Evolutionary conservation across 345 rosid species (phyloP).

Genomic region (Eucalyptus decipiens): DNA sequence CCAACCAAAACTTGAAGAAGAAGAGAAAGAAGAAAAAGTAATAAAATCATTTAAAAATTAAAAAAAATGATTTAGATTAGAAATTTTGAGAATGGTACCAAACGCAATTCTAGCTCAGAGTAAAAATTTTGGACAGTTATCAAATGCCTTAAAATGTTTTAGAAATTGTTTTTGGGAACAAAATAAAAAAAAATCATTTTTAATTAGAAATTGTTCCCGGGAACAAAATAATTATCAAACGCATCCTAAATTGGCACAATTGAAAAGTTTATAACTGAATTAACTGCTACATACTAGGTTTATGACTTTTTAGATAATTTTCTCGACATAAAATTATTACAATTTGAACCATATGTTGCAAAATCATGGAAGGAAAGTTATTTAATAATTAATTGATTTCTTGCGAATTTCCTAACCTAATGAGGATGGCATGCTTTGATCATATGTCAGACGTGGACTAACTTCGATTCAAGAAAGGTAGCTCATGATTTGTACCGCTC

Average conservation of each 20-base stretch:
- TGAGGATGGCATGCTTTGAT: background rate
- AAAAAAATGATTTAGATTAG: too few relatives aligned
- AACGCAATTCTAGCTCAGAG: rapidly evolving
- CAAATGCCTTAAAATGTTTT: too few relatives aligned
- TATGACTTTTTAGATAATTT: too few relatives aligned
- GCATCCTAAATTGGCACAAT: background rate
- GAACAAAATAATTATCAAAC: rapidly evolving
- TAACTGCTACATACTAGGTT: rapidly evolving
- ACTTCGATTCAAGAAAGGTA: background rate
- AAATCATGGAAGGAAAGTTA: background rate
- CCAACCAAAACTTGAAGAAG: too few relatives aligned
- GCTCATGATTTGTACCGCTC: background rate
- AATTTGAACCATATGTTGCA: background rate
- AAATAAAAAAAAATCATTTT: too few relatives aligned
- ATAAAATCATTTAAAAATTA: too few relatives aligned
- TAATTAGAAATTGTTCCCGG: too few relatives aligned
- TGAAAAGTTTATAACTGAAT: rapidly evolving
- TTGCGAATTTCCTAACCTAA: background rate
- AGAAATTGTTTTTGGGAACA: too few relatives aligned
- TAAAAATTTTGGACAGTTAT: too few relatives aligned
- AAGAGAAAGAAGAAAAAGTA: too few relatives aligned
- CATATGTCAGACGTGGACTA: background rate
- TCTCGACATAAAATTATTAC: background rate
- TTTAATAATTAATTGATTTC: background rate
- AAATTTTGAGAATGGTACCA: too few relatives aligned